A percentile compares a stretch with the other conserved stretches of the same genome.
Evolutionary conservation across 2,329 filamentous ascomycete genomes (phyloP).

Genomic region (Purpureocillium takamizusanense): DNA sequence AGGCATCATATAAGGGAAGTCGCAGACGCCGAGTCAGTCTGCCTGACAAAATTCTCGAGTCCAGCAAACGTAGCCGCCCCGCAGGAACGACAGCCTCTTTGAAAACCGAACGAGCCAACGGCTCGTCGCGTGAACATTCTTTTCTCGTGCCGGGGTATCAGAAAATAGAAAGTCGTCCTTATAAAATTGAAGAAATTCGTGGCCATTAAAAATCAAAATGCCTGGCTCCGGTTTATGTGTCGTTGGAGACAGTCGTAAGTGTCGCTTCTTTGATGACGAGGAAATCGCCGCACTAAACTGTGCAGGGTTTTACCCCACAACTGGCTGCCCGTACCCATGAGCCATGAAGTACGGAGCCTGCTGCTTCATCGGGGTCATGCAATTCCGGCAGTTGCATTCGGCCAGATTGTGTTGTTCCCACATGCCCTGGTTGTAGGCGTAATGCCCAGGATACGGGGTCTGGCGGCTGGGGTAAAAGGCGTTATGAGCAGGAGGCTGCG

Average conservation of each 20-base stretch:
- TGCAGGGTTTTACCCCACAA: conserved; percentile 34
- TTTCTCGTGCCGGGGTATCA: conserved; percentile 32
- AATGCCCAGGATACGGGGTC: conserved; percentile 31
- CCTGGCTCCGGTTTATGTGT: conserved; percentile 2
- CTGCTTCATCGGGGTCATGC: conserved; percentile 37
- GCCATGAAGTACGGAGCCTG: conserved; percentile 37
- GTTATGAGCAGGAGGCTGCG: conserved; percentile 30
- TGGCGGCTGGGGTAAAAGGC: conserved; percentile 32
- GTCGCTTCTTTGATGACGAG: not conserved
- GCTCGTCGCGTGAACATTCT: conserved; percentile 20
- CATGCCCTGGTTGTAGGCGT: conserved; percentile 33
- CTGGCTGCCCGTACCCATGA: conserved; percentile 43
- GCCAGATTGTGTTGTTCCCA: conserved; percentile 43
- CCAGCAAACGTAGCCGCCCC: not conserved
- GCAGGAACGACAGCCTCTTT: not conserved
- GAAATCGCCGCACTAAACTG: too few species aligned
- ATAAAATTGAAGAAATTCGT: conserved; percentile 23
- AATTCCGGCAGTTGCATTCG: conserved; percentile 41
- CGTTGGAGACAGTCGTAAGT: conserved; percentile 9
- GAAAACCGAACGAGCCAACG: conserved; percentile 12
- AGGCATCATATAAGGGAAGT: too few species aligned
- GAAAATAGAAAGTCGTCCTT: conserved; percentile 24
- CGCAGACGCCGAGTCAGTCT: too few species aligned
- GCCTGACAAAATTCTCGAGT: not conserved
- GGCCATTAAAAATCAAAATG: conserved; percentile 18